These are phyloP conservation scores for Takashimella tepidaria DNA, from an alignment of 1,284 basidiomycete genomes.

Conservation along the genomic window DNA sequence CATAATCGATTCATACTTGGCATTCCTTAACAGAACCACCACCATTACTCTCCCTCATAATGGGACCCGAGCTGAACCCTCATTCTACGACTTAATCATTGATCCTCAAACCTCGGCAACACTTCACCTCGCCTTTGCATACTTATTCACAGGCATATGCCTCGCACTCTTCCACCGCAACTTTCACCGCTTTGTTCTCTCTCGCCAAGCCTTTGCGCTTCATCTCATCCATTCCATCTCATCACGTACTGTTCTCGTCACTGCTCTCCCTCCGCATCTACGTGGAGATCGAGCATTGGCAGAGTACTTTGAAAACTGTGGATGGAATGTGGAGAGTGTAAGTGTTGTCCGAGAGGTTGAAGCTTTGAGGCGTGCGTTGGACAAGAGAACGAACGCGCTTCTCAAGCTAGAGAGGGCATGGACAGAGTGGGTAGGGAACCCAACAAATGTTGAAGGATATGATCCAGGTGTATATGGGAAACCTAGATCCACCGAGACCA, in stretches of 20 bases:
- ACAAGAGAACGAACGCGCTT: conserved; percentile 70
- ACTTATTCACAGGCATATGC: conserved; percentile 80
- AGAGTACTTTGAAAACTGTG: conserved; percentile 80
- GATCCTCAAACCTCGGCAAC: conserved; percentile 80
- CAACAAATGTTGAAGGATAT: conserved; percentile 55
- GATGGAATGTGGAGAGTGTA: conserved; percentile 56
- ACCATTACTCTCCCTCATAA: conserved; percentile 7
- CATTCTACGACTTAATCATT: conserved; percentile 61
- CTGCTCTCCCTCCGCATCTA: conserved; percentile 73
- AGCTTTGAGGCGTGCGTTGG: conserved; percentile 65
- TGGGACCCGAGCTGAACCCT: neutral
- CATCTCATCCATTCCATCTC: conserved; percentile 91
- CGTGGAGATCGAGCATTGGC: conserved; percentile 78
- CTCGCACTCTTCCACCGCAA: conserved; percentile 82
- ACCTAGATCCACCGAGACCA: conserved; percentile 15
- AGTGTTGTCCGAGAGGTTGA: conserved; percentile 80
- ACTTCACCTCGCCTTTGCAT: conserved; percentile 86
- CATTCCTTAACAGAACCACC: conserved; percentile 1
- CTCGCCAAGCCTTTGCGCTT: conserved; percentile 85
- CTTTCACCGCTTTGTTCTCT: conserved; percentile 83
- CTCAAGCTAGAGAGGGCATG: conserved; percentile 75
- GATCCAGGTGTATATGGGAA: conserved; percentile 31
- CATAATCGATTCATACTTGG: conserved; percentile 5
- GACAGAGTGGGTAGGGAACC: conserved; percentile 88
- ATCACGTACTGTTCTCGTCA: conserved; percentile 85